phyloP scores from a whole-genome alignment of 257 asterid genomes.

The Solanum sitiens region DNA sequence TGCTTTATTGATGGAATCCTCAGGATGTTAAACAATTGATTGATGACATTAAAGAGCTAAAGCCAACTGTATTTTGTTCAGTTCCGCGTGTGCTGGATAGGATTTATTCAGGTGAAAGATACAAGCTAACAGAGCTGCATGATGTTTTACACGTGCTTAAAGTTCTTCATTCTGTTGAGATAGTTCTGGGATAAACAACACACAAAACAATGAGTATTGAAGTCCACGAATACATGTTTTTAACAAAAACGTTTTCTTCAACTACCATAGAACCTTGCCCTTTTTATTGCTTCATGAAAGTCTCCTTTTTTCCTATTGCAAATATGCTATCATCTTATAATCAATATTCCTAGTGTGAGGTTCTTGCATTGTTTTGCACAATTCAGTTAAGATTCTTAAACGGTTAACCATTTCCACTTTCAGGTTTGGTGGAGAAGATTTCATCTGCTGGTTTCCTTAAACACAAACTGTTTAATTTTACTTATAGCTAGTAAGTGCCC shows the following conservation, averaged over 20 bases:
- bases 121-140: neutral
- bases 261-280: neutral
- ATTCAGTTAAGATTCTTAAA: neutral
- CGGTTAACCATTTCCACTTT: neutral
- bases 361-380: neutral
- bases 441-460: constrained; percentile 49
- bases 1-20: neutral
- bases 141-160: neutral
- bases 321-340: neutral
- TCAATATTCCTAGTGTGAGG: neutral
- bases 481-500: constrained; percentile 59
- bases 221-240: neutral
- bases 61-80: constrained; percentile 53
- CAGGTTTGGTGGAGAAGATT: constrained; percentile 65
- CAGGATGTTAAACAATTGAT: constrained; percentile 62
- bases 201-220: neutral
- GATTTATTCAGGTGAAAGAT: constrained; percentile 53
- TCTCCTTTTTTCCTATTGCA: neutral
- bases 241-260: neutral
- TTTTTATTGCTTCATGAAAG: neutral
- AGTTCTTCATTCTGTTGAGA: neutral
- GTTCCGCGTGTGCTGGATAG: constrained; percentile 84
- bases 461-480: constrained; percentile 47
- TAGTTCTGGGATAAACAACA: neutral
- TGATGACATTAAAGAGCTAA: constrained; percentile 70